A percentile compares a stretch with the other conserved stretches of the same genome.
Conservation (phyloP, 257 asterid genomes). For the Gardenia jasminoides region DNA sequence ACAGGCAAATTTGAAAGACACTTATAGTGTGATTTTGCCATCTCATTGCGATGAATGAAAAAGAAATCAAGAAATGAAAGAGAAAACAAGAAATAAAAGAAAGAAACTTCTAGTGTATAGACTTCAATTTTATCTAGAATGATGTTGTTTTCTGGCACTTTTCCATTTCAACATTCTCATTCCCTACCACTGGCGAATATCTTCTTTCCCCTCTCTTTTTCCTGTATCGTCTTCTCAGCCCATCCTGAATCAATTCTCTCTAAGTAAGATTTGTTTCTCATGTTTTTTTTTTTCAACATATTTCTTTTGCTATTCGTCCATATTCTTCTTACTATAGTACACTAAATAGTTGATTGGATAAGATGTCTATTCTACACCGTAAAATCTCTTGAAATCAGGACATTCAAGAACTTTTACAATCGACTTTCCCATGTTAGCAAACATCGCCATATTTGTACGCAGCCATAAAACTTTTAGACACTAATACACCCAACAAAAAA, state of each 20-base stretch:
- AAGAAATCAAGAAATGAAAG: not conserved
- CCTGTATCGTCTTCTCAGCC: not conserved
- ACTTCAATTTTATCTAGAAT: slow-evolving; percentile 1
- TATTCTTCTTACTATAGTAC: not conserved
- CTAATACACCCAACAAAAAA: not conserved
- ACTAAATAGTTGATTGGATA: not conserved
- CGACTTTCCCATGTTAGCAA: not conserved
- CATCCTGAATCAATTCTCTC: slow-evolving; percentile 5
- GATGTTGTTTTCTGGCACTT: slow-evolving; percentile 10
- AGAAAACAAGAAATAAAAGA: not conserved
- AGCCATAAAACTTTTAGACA: not conserved
- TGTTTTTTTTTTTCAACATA: not conserved
- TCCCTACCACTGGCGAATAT: not conserved
- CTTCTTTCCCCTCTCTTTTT: not conserved
- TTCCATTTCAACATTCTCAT: slow-evolving; percentile 15
- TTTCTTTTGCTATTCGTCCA: not conserved
- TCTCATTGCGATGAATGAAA: not conserved
- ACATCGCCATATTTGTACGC: not conserved
- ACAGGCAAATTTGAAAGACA: not conserved
- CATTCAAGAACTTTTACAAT: not conserved
- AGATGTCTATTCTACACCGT: not conserved
- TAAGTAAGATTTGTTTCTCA: not conserved
- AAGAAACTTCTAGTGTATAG: not conserved
- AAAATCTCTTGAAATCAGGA: not conserved
- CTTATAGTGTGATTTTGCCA: not conserved